These are phyloP conservation scores for Ophiostoma piceae DNA, from an alignment of 2,329 filamentous ascomycete species.

Conservation along the genomic window DNA sequence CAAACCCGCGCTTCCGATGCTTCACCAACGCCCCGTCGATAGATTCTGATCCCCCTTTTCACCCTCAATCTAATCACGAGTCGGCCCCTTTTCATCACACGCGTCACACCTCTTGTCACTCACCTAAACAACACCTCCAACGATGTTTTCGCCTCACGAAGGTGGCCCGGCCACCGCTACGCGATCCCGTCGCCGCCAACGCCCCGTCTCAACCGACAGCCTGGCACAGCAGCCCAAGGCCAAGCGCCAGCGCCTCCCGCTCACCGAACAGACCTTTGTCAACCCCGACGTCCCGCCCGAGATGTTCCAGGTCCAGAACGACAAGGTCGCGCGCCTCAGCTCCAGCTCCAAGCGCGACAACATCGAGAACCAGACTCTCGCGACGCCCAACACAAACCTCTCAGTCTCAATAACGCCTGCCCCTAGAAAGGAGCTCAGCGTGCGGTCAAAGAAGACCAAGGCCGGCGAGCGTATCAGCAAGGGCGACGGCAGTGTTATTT, in stretches of 20 bases:
- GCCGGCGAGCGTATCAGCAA: conserved; percentile 59
- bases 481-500: conserved; percentile 60
- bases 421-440: conserved; percentile 50
- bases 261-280: conserved; percentile 53
- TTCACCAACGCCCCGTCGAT: conserved; percentile 14
- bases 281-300: conserved; percentile 49
- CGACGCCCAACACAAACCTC: conserved; percentile 24
- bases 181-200: conserved; percentile 57
- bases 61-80: too few relatives aligned
- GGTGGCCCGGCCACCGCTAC: conserved; percentile 52
- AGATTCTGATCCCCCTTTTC: conserved; percentile 4
- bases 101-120: neutral
- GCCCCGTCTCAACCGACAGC: conserved; percentile 52
- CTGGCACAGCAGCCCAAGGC: conserved; percentile 55
- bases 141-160: conserved; percentile 55
- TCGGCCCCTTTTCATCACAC: neutral
- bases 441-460: conserved; percentile 59
- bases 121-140: neutral
- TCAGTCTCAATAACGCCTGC: conserved; percentile 27
- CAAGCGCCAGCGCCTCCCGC: conserved; percentile 56
- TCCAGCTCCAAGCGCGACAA: conserved; percentile 43
- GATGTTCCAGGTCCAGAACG: conserved; percentile 52
- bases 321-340: conserved; percentile 45
- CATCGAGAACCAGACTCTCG: conserved; percentile 38
- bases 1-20: conserved; percentile 16